Evolutionary conservation across 495 filamentous ascomycete genomes (phyloP).

Genomic region (Lepidopterella palustris): DNA sequence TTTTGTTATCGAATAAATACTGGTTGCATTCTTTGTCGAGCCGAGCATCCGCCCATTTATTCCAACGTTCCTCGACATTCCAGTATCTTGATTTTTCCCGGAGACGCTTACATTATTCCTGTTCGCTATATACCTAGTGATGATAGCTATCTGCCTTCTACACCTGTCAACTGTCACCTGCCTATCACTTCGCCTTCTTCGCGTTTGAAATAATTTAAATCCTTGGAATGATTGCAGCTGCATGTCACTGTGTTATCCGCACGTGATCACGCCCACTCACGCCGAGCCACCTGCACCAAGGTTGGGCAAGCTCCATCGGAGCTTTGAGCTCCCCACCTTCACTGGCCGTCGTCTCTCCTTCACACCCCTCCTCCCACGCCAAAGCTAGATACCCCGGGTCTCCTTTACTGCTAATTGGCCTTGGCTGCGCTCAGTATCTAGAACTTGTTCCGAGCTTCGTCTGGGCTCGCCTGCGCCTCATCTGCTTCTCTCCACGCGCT

Average conservation of each 20-base stretch:
- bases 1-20: too few relatives aligned
- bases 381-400: not conserved
- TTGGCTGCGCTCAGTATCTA: too few relatives aligned
- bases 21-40: not conserved
- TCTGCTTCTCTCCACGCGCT: not conserved
- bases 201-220: too few relatives aligned
- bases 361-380: not conserved
- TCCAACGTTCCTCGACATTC: not conserved
- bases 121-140: not conserved
- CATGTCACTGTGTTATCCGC: not conserved
- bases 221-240: not conserved
- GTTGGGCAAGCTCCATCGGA: too few relatives aligned
- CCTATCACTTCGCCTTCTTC: not conserved
- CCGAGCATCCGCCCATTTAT: not conserved
- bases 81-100: not conserved
- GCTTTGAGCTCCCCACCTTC: not conserved
- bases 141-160: not conserved
- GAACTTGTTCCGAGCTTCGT: too few relatives aligned
- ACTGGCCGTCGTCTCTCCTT: not conserved
- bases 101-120: not conserved
- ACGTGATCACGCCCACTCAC: not conserved
- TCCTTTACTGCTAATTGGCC: too few relatives aligned
- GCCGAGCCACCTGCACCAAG: not conserved
- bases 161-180: not conserved
- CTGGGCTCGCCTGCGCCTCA: not conserved